A percentile compares a stretch with the other conserved stretches of the same genome.
Evolutionary conservation across 1,284 basidiomycete genomes (phyloP).

Genomic region (Phellinidium pouzarii): DNA sequence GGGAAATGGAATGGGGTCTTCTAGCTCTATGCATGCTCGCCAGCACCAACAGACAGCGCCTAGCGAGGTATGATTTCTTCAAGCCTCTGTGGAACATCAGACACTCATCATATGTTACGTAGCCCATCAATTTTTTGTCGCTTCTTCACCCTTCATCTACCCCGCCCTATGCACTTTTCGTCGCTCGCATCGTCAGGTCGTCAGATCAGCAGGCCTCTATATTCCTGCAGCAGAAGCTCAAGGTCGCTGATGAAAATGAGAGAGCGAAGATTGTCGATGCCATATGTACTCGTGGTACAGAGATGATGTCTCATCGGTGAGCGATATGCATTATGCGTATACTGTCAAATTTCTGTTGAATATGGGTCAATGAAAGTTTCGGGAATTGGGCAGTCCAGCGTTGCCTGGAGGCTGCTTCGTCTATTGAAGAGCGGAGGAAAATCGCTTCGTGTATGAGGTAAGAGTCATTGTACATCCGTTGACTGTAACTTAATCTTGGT

Average conservation of each 20-base stretch:
- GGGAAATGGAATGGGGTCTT: neutral
- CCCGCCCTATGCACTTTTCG: constrained; percentile 73
- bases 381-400: constrained; percentile 84
- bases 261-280: constrained; percentile 76
- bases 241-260: constrained; percentile 73
- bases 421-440: constrained; percentile 64
- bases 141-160: constrained; percentile 75
- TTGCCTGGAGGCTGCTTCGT: constrained; percentile 69
- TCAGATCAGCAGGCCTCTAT: constrained; percentile 86
- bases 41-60: constrained; percentile 5
- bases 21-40: constrained; percentile 3
- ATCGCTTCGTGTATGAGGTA: constrained; percentile 78
- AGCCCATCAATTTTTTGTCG: constrained; percentile 83
- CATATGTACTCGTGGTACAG: constrained; percentile 71
- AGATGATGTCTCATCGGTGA: constrained; percentile 84
- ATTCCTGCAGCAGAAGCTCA: constrained; percentile 79
- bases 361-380: constrained; percentile 41
- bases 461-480: constrained; percentile 16
- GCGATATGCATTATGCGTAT: constrained; percentile 1
- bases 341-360: neutral
- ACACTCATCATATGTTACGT: constrained; percentile 1
- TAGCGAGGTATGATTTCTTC: constrained; percentile 4
- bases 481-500: neutral
- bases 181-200: constrained; percentile 74
- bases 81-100: neutral